Evolutionary conservation across 1,284 basidiomycete species (phyloP).

Genomic region (Cryptococcus sp.): DNA sequence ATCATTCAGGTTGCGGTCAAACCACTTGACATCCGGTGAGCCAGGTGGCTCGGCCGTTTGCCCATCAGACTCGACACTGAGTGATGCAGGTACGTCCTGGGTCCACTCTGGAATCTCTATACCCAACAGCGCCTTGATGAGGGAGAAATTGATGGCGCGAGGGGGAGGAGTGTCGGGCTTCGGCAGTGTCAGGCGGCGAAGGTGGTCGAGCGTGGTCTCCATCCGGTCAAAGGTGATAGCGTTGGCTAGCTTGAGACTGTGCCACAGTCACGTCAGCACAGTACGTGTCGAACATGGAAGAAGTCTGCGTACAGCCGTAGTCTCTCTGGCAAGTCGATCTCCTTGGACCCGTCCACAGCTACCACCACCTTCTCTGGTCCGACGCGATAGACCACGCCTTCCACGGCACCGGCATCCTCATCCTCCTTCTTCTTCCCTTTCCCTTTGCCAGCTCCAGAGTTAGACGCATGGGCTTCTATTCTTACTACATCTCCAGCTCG

Average conservation of each 20-base stretch:
- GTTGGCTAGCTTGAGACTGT: conserved; percentile 80
- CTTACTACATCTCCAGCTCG: conserved; percentile 78
- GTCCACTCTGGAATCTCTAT: conserved; percentile 48
- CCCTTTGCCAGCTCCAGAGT: conserved; percentile 50
- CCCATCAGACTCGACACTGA: neutral
- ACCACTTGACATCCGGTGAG: conserved; percentile 60
- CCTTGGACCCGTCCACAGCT: conserved; percentile 65
- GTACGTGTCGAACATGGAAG: neutral
- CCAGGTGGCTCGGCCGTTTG: neutral
- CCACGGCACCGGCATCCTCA: conserved; percentile 44
- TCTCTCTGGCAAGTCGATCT: conserved; percentile 74
- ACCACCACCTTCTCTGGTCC: conserved; percentile 63
- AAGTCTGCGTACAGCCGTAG: conserved; percentile 58
- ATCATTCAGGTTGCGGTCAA: conserved; percentile 71
- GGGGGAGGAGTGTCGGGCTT: conserved; percentile 8
- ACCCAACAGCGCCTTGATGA: conserved; percentile 67
- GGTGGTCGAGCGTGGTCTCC: conserved; percentile 68
- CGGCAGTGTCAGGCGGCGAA: conserved; percentile 55
- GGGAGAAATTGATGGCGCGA: conserved; percentile 31
- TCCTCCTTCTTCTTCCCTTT: conserved; percentile 41
- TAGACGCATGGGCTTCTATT: conserved; percentile 65
- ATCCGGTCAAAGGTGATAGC: conserved; percentile 88
- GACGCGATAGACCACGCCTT: conserved; percentile 82
- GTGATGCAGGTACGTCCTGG: conserved; percentile 6
- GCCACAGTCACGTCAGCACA: neutral